Conservation (phyloP, 2,329 filamentous ascomycete species). For the Neoarthrinium moseri region DNA sequence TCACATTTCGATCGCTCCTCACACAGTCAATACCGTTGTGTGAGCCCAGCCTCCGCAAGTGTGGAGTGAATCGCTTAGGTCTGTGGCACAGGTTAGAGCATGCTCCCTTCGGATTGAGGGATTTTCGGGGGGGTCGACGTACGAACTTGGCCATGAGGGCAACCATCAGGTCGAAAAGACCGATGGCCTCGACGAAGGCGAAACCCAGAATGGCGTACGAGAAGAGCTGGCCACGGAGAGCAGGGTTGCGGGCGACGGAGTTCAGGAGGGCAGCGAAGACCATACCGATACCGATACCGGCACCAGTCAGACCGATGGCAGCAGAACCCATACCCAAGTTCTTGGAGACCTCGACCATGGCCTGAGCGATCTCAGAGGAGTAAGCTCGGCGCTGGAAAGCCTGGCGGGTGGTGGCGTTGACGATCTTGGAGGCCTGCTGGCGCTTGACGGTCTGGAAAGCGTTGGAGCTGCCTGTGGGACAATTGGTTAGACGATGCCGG, state of each 20-base stretch:
- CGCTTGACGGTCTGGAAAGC: constrained; percentile 74
- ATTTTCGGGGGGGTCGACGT: constrained; percentile 37
- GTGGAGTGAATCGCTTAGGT: constrained; percentile 30
- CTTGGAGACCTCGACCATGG: constrained; percentile 88
- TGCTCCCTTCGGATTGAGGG: neutral
- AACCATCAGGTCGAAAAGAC: constrained; percentile 89
- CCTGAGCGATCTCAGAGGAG: constrained; percentile 85
- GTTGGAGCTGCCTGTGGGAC: constrained; percentile 41
- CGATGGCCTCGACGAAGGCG: constrained; percentile 90
- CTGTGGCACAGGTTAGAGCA: constrained; percentile 18
- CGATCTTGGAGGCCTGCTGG: constrained; percentile 64
- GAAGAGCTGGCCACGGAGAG: constrained; percentile 93
- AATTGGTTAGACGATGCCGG: constrained; percentile 11
- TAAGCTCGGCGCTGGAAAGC: constrained; percentile 71
- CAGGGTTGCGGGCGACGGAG: constrained; percentile 90
- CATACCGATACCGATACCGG: constrained; percentile 93
- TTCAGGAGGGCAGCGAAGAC: constrained; percentile 89
- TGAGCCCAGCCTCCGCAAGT: constrained; percentile 27
- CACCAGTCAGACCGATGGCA: constrained; percentile 89
- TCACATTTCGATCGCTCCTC: constrained; percentile 22
- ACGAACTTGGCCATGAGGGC: constrained; percentile 92
- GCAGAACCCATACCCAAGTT: constrained; percentile 87
- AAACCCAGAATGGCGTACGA: constrained; percentile 94
- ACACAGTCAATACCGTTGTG: constrained; percentile 26
- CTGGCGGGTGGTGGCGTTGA: constrained; percentile 65